Evolutionary conservation across 768 basidiomycete genomes (phyloP).

Genomic region (Termitomyces sp.): DNA sequence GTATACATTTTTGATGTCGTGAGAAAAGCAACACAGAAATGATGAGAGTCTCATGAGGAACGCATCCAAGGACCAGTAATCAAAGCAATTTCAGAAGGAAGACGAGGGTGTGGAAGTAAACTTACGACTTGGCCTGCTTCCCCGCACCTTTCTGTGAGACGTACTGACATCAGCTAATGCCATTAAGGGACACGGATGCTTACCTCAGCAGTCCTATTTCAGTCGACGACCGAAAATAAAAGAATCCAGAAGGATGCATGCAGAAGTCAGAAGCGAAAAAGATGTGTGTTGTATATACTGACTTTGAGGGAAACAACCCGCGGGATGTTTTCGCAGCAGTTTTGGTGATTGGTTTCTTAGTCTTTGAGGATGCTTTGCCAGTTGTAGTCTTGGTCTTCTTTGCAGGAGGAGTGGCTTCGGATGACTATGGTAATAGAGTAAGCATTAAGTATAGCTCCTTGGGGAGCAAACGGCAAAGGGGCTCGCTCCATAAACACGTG

Average conservation of each 20-base stretch:
- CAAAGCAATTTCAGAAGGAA: neutral
- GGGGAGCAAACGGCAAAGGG: neutral
- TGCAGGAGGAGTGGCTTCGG: constrained; percentile 20
- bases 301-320: constrained; percentile 11
- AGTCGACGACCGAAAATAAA: constrained; percentile 1
- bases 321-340: constrained; percentile 14
- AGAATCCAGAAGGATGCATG: neutral
- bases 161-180: constrained; percentile 12
- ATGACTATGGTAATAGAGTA: constrained; percentile 5
- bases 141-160: constrained; percentile 14
- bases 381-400: constrained; percentile 37
- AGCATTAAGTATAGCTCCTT: neutral
- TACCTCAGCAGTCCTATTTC: constrained; percentile 24
- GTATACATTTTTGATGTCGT: constrained; percentile 39
- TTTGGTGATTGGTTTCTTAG: constrained; percentile 6
- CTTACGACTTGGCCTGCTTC: constrained; percentile 16
- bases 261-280: neutral
- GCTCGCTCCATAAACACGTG: constrained; percentile 6
- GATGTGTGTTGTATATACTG: neutral
- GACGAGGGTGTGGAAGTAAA: constrained; percentile 7
- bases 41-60: constrained; percentile 55
- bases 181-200: constrained; percentile 9
- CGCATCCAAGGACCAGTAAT: constrained; percentile 27
- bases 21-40: constrained; percentile 61
- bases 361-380: constrained; percentile 16